These are phyloP conservation scores for Cladosporium phlei DNA, from an alignment of 2,329 filamentous ascomycete genomes.

Conservation along the genomic window DNA sequence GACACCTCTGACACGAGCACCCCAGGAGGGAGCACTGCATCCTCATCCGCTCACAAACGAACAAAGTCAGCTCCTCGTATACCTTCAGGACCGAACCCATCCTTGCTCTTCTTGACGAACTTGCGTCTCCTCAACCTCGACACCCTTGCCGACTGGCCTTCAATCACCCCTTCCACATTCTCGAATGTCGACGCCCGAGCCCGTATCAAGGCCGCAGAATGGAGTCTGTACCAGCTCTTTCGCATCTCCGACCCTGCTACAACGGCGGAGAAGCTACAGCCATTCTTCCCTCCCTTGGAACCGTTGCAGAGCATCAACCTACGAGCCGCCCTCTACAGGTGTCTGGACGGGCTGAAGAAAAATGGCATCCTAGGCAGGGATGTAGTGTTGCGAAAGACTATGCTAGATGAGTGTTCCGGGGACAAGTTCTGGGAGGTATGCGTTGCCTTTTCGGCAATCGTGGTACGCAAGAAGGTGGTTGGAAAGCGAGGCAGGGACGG, in stretches of 20 bases:
- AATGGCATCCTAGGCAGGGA: conserved; percentile 76
- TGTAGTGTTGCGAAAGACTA: conserved; percentile 78
- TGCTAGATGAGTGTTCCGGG: conserved; percentile 94
- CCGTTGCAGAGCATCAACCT: conserved; percentile 88
- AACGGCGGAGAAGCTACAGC: conserved; percentile 73
- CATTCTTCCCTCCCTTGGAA: conserved; percentile 86
- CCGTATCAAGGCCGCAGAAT: conserved; percentile 78
- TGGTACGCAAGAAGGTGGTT: conserved; percentile 61
- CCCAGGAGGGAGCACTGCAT: too few species aligned
- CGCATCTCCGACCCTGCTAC: conserved; percentile 74
- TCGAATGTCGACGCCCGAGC: conserved; percentile 64
- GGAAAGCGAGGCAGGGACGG: conserved; percentile 43
- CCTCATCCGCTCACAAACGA: conserved; percentile 5
- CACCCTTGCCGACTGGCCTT: conserved; percentile 71
- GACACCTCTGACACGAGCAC: too few species aligned
- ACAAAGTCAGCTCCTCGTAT: not conserved
- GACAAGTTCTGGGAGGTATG: conserved; percentile 85
- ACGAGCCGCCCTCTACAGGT: conserved; percentile 74
- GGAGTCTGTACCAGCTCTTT: conserved; percentile 86
- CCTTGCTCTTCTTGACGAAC: conserved; percentile 73
- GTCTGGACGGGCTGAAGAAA: conserved; percentile 81
- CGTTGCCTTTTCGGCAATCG: conserved; percentile 74
- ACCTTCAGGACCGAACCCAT: conserved; percentile 28
- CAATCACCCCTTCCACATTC: conserved; percentile 66
- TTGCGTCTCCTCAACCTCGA: conserved; percentile 79